These are phyloP conservation scores for Hyphopichia buzzinii DNA, from an alignment of 1,139 yeast species.

Conservation along the genomic window DNA sequence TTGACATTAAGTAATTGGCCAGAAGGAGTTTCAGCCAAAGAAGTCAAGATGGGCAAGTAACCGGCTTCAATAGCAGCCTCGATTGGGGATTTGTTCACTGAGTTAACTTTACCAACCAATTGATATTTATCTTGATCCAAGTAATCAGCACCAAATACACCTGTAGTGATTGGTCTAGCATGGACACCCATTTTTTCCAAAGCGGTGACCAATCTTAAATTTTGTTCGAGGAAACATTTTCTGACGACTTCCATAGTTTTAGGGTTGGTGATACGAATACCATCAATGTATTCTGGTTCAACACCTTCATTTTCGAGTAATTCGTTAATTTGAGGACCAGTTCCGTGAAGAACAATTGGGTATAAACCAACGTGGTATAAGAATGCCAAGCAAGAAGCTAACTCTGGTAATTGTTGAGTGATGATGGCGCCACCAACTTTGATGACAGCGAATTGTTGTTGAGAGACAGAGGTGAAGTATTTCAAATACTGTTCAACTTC, in stretches of 20 bases:
- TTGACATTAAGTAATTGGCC: constrained; percentile 97
- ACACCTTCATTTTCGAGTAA: constrained; percentile 91
- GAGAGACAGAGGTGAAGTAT: constrained; percentile 91
- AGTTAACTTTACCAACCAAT: constrained; percentile 84
- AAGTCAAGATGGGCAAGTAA: constrained; percentile 92
- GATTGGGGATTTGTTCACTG: constrained; percentile 85
- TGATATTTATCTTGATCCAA: constrained; percentile 88
- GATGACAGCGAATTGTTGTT: constrained; percentile 96
- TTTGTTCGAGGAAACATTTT: constrained; percentile 91
- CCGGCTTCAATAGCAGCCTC: constrained; percentile 97
- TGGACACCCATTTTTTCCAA: constrained; percentile 94
- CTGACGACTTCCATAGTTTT: constrained; percentile 96
- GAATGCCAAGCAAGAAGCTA: constrained; percentile 94
- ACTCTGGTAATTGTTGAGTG: constrained; percentile 87
- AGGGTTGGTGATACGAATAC: constrained; percentile 93
- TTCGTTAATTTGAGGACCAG: constrained; percentile 98
- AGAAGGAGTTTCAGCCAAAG: constrained; percentile 92
- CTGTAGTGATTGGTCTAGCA: constrained; percentile 98
- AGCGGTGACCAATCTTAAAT: constrained; percentile 91
- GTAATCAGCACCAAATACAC: constrained; percentile 93
- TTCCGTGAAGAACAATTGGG: constrained; percentile 96
- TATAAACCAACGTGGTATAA: constrained; percentile 95
- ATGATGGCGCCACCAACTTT: constrained; percentile 99
- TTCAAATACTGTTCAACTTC: constrained; percentile 97
- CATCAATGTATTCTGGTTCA: constrained; percentile 94